A percentile compares a stretch with the other conserved stretches of the same genome.
Evolutionary conservation across 805 yeast species (phyloP).

Genomic region (Saturnispora silvae): DNA sequence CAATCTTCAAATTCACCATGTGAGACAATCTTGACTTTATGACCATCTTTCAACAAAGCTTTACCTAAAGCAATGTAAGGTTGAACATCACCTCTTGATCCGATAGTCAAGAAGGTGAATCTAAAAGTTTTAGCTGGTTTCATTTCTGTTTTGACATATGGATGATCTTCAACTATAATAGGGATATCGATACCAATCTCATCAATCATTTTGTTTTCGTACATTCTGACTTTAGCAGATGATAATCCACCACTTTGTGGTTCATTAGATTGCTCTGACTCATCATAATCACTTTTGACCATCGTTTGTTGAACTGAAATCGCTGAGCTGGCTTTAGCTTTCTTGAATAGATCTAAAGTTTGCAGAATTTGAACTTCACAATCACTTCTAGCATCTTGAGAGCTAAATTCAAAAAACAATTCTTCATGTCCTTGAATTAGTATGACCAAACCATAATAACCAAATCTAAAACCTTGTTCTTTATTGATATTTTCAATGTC

Average conservation of each 20-base stretch:
- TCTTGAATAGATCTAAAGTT: conserved; percentile 35
- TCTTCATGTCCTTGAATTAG: conserved; percentile 70
- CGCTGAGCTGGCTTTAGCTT: background rate
- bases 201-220: conserved; percentile 54
- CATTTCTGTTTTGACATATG: conserved; percentile 28
- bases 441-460: conserved; percentile 60
- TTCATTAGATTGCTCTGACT: conserved; percentile 12
- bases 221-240: conserved; percentile 50
- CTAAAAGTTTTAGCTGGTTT: conserved; percentile 46
- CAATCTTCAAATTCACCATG: conserved; percentile 74
- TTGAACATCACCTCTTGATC: conserved; percentile 94
- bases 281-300: conserved; percentile 7
- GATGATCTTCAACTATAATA: conserved; percentile 56
- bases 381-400: conserved; percentile 57
- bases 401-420: conserved; percentile 65
- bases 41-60: conserved; percentile 74
- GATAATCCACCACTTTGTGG: conserved; percentile 26
- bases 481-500: conserved; percentile 63
- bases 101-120: conserved; percentile 74
- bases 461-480: conserved; percentile 60
- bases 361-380: conserved; percentile 45
- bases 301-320: conserved; percentile 1
- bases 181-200: conserved; percentile 60
- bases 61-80: conserved; percentile 88
- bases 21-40: conserved; percentile 72